Conservation (phyloP, 257 asterid genomes). For the Solanum paucissectum region DNA sequence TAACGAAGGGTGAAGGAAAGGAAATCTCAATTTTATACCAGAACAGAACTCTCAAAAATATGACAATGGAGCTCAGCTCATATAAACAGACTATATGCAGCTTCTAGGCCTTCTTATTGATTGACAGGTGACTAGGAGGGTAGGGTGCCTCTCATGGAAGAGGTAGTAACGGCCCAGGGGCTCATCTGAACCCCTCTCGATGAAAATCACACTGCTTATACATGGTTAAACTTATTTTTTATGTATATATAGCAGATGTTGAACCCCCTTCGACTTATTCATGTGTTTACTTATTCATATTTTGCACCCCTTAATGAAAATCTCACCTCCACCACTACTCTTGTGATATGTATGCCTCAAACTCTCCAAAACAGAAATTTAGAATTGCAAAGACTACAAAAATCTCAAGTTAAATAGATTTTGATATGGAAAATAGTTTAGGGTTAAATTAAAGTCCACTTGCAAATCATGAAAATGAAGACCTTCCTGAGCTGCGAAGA, state of each 20-base stretch:
- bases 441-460: background rate
- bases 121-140: background rate
- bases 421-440: background rate
- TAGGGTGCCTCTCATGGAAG: background rate
- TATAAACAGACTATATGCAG: background rate
- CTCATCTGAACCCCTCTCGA: no score
- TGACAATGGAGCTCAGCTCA: background rate
- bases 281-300: background rate
- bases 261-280: background rate
- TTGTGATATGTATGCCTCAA: background rate
- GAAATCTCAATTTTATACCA: background rate
- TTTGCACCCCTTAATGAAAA: background rate
- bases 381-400: background rate
- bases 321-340: background rate
- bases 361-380: background rate
- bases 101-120: background rate
- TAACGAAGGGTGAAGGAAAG: background rate
- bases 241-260: no score
- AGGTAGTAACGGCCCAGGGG: background rate
- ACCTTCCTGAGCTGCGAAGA: background rate
- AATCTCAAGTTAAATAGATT: background rate
- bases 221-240: background rate
- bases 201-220: background rate
- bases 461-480: background rate
- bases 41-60: background rate